Conservation (phyloP, 495 filamentous ascomycete genomes). For the Penicillium robsamsonii region DNA sequence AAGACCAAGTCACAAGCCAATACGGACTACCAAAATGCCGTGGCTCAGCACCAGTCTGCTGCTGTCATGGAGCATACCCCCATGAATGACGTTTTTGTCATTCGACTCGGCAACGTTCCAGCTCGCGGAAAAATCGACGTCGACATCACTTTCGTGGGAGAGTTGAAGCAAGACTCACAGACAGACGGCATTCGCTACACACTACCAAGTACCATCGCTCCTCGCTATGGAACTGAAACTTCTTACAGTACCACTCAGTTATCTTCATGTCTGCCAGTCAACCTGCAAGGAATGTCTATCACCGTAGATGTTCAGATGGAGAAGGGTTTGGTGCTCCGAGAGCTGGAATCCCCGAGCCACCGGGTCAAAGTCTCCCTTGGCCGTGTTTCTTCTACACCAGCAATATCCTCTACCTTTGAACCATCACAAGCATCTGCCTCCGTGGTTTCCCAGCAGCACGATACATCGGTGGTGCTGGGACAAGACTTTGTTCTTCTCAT, state of each 20-base stretch:
- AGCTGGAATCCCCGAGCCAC: conserved; percentile 64
- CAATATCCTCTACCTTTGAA: conserved; percentile 37
- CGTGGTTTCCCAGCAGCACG: conserved; percentile 24
- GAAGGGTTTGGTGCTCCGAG: conserved; percentile 52
- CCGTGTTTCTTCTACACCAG: conserved; percentile 44
- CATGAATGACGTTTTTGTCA: conserved; percentile 14
- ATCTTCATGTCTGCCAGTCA: background rate
- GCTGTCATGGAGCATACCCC: conserved; percentile 18
- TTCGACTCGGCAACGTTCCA: conserved; percentile 21
- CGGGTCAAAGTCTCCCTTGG: conserved; percentile 63
- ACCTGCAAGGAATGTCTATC: conserved; percentile 50
- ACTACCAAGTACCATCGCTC: conserved; percentile 18
- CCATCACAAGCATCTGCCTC: conserved; percentile 60
- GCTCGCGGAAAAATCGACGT: conserved; percentile 13
- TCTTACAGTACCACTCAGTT: background rate
- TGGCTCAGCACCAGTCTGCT: conserved; percentile 9
- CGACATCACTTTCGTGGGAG: conserved; percentile 19
- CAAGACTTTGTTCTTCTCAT: conserved; percentile 55
- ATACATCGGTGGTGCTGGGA: conserved; percentile 16
- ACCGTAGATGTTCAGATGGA: conserved; percentile 60
- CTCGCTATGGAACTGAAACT: conserved; percentile 11
- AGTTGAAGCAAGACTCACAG: conserved; percentile 22
- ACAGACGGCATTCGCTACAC: conserved; percentile 18
- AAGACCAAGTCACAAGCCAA: conserved; percentile 21
- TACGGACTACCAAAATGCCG: conserved; percentile 14